Evolutionary conservation across 2,329 filamentous ascomycete species (phyloP).

Genomic region (Ilyonectria robusta): DNA sequence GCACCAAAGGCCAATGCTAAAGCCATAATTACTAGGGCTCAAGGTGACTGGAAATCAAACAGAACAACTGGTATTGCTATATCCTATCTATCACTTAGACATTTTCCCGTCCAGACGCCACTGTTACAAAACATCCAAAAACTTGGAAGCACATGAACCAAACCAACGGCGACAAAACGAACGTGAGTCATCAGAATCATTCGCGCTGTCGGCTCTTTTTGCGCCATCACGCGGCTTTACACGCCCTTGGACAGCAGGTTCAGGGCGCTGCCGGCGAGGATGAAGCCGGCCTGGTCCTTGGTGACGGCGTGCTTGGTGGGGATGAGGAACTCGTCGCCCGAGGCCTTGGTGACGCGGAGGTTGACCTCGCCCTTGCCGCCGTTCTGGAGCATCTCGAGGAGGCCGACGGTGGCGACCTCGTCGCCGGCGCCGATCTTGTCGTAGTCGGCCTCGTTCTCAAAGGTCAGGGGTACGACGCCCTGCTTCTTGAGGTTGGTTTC

Average conservation of each 20-base stretch:
- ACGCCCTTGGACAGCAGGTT: conserved; percentile 83
- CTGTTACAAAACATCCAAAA: conserved; percentile 37
- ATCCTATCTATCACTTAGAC: conserved; percentile 47
- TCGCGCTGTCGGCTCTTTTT: neutral
- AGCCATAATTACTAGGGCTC: neutral
- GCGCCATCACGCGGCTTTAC: conserved; percentile 33
- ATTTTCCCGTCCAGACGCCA: conserved; percentile 46
- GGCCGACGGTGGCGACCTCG: conserved; percentile 83
- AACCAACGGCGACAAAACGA: conserved; percentile 2
- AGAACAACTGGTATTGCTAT: conserved; percentile 45
- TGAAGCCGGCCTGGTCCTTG: conserved; percentile 91
- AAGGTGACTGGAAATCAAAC: conserved; percentile 25
- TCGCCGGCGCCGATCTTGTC: conserved; percentile 87
- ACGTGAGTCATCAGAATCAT: neutral
- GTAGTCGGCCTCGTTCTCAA: conserved; percentile 90
- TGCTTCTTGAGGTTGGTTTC: conserved; percentile 98
- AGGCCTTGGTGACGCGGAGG: conserved; percentile 74
- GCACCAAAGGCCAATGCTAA: too few relatives aligned
- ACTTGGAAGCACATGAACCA: conserved; percentile 19
- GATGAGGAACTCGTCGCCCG: conserved; percentile 77
- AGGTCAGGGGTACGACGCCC: conserved; percentile 94
- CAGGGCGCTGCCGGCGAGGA: conserved; percentile 92
- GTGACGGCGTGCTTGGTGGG: conserved; percentile 90
- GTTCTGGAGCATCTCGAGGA: conserved; percentile 84
- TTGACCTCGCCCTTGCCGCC: conserved; percentile 84